Base-by-base conservation (phyloP, 345 rosid genomes). In the Crucihimalaya himalaica region DNA sequence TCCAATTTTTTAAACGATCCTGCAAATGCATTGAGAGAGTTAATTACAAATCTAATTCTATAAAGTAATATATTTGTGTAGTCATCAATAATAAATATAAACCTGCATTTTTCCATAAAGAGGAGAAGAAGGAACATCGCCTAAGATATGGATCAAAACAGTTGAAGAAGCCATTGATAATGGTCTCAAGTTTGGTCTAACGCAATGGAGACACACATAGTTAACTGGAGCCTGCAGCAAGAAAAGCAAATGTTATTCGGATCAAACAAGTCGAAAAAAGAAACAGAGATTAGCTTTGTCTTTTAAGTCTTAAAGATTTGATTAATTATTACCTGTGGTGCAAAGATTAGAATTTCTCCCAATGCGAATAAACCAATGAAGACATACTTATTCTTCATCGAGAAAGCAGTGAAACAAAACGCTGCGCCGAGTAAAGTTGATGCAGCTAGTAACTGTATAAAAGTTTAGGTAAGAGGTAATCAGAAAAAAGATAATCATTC, bases 111-210 rank as follows among this genome's bases (percentile, higher is more conserved):
- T 84, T 37, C 99, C 99, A 73, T 87, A 97, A 63, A 96, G 94
- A 27, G 99, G 99, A 1, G 99, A 90, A 51, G 99, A 92, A 78
- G 99, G 99, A 47, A 96, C 97, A 76, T 96, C 99, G 5, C 99
- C 99, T 69, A 96, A 89, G 57, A 92, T 72, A 76, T 96, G 99
- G 58, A 96, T 96, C 54, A 96, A 77, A 48, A 92, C 97, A 5
- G 97, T 96, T 32, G 99, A 92, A 32, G 84, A 77, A 45, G 98
- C 99, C 97, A 96, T 96, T 53, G 98, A 92, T 54, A 96, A 48
- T 32, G 99, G 96, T 82, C 99, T 90, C 80, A 92, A 58, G 82
- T 90, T 88, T 20, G 96, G 98, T 79, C 83, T 84, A 42, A 96
- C 98, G 70, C 96, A 86, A 76, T 92, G 99, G 23, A 92, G 98